Percentiles rank a stretch among this genome's conserved stretches.
These are phyloP conservation scores for Fraxinus excelsior DNA, from an alignment of 257 asterid species.

Conservation along the genomic window DNA sequence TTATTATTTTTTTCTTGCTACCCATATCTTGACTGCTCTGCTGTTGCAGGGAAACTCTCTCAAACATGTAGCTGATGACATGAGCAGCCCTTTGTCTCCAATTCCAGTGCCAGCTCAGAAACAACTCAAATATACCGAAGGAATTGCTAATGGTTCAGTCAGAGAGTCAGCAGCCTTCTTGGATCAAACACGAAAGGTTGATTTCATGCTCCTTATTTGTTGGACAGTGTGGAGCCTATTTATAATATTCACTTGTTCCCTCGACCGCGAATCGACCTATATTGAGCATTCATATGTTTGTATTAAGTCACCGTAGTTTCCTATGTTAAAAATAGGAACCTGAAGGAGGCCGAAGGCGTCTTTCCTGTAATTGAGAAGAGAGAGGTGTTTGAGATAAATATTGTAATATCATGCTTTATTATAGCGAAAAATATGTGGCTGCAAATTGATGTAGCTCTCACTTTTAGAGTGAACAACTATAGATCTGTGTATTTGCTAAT, in stretches of 20 bases:
- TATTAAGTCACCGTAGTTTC: neutral
- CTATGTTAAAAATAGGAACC: neutral
- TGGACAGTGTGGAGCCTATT: neutral
- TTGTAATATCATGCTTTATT: too few species aligned
- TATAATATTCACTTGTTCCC: neutral
- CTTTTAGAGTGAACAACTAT: neutral
- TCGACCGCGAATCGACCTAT: neutral
- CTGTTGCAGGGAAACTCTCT: slow-evolving; percentile 47
- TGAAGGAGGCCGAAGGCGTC: neutral
- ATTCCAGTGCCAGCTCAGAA: slow-evolving; percentile 93
- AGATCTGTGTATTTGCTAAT: neutral
- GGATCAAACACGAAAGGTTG: slow-evolving; percentile 86
- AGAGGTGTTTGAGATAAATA: neutral
- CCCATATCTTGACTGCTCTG: neutral
- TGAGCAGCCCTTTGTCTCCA: slow-evolving; percentile 77
- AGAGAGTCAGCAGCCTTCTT: slow-evolving; percentile 75
- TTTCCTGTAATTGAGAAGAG: neutral
- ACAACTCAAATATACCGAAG: slow-evolving; percentile 93
- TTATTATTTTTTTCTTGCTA: neutral
- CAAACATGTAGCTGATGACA: slow-evolving; percentile 70
- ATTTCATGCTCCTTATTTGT: slow-evolving; percentile 17
- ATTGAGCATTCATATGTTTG: neutral
- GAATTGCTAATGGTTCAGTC: slow-evolving; percentile 79
- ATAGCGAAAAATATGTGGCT: neutral
- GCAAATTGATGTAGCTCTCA: neutral